Percentiles rank a stretch among this genome's conserved stretches.
Evolutionary conservation across 23 red algal species (phyloP).

Genomic region (Pyropia yezoensis): DNA sequence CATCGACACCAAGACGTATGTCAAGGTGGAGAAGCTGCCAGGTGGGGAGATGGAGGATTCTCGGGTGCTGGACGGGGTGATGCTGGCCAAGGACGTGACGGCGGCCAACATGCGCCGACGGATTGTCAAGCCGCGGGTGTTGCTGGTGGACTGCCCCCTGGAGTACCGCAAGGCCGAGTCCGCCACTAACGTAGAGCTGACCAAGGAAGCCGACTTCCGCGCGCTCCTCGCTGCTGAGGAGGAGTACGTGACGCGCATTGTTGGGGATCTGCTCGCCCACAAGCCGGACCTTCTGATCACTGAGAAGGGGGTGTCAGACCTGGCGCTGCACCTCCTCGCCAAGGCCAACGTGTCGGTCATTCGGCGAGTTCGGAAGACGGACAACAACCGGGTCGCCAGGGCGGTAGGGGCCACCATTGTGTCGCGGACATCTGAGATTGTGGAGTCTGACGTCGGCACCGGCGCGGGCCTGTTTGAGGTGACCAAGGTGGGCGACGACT

Average conservation of each 20-base stretch:
- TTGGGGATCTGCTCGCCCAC: slow-evolving; percentile 34
- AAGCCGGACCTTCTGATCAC: slow-evolving; percentile 94
- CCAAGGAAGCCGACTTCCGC: slow-evolving; percentile 75
- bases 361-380: slow-evolving; percentile 79
- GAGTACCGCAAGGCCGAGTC: slow-evolving; percentile 93
- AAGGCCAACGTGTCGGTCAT: slow-evolving; percentile 67
- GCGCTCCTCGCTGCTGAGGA: slow-evolving; percentile 76
- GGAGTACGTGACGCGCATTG: slow-evolving; percentile 56
- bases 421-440: slow-evolving; percentile 71
- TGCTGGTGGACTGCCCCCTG: slow-evolving; percentile 90
- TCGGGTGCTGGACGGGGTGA: slow-evolving; percentile 76
- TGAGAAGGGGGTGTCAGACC: slow-evolving; percentile 92
- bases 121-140: slow-evolving; percentile 84
- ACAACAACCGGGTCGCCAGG: slow-evolving; percentile 78
- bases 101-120: slow-evolving; percentile 81
- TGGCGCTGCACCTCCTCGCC: slow-evolving; percentile 77
- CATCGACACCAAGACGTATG: slow-evolving; percentile 95
- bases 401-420: slow-evolving; percentile 86
- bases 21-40: slow-evolving; percentile 92
- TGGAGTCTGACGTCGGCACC: slow-evolving; percentile 70
- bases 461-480: slow-evolving; percentile 95
- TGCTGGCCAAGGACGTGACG: slow-evolving; percentile 96
- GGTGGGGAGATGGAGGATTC: slow-evolving; percentile 83
- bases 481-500: slow-evolving; percentile 93
- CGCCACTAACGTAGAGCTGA: slow-evolving; percentile 79